Percentiles rank a stretch among this genome's conserved stretches.
phyloP scores from a whole-genome alignment of 345 rosid species.

The Trapa bicornis region DNA sequence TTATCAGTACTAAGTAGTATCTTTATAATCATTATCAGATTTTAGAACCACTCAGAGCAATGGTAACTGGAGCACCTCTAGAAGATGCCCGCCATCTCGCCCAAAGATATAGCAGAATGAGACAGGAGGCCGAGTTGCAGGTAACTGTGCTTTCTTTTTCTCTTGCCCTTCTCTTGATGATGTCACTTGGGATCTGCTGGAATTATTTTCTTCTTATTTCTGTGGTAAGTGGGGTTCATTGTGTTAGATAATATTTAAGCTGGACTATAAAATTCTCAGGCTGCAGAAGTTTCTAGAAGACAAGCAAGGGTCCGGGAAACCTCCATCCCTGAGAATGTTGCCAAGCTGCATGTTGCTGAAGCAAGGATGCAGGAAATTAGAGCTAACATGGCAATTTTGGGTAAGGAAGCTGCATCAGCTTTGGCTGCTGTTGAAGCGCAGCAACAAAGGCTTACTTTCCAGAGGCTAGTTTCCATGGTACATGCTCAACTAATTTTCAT shows the following conservation, averaged over 20 bases:
- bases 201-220: not conserved
- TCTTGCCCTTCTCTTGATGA: not conserved
- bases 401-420: constrained; percentile 96
- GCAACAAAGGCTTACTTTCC: constrained; percentile 84
- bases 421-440: constrained; percentile 92
- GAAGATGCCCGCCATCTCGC: constrained; percentile 98
- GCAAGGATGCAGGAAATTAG: constrained; percentile 72
- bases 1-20: not conserved
- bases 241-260: not conserved
- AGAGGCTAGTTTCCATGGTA: constrained; percentile 90
- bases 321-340: constrained; percentile 82
- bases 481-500: constrained; percentile 3
- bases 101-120: constrained; percentile 95
- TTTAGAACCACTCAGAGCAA: constrained; percentile 90
- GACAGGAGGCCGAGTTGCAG: constrained; percentile 79
- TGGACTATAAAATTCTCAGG: constrained; percentile 42
- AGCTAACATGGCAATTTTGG: constrained; percentile 89
- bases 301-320: constrained; percentile 72
- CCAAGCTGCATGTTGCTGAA: constrained; percentile 79
- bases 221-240: not conserved
- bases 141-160: not conserved
- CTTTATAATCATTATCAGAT: constrained; percentile 24
- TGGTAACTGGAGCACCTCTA: constrained; percentile 55
- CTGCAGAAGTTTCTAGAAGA: constrained; percentile 62
- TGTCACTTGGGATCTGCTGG: not conserved